Percentiles rank a stretch among this genome's conserved stretches.
Conservation (phyloP, 139 green algal species). For the Tetradesmus lagerheimii region DNA sequence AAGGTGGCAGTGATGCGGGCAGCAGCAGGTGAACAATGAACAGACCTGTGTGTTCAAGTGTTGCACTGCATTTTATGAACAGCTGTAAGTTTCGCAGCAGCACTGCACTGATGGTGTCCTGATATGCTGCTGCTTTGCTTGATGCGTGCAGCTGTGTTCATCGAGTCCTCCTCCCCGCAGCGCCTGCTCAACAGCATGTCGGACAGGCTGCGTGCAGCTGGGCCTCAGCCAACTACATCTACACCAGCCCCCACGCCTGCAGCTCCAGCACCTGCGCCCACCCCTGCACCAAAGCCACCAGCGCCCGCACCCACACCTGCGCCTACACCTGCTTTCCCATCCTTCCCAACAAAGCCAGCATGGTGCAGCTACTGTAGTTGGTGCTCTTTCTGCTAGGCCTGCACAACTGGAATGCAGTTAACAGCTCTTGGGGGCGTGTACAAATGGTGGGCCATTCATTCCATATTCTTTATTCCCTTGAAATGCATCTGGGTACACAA, state of each 20-base stretch:
- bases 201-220: slow-evolving; percentile 32
- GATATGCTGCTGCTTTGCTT: not conserved
- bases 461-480: too few relatives aligned
- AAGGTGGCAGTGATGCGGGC: slow-evolving; percentile 20
- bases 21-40: not conserved
- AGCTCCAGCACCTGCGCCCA: not conserved
- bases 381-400: slow-evolving; percentile 50
- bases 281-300: not conserved
- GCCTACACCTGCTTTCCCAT: slow-evolving; percentile 1
- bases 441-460: too few relatives aligned
- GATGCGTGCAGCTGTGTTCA: slow-evolving; percentile 30
- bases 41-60: too few relatives aligned
- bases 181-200: slow-evolving; percentile 50
- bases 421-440: too few relatives aligned
- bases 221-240: not conserved
- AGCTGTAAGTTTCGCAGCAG: too few relatives aligned
- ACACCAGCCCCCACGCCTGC: not conserved
- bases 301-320: not conserved
- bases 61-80: too few relatives aligned
- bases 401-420: not conserved
- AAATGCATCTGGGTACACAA: too few relatives aligned
- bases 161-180: slow-evolving; percentile 50
- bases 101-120: not conserved
- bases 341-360: slow-evolving; percentile 13
- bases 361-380: slow-evolving; percentile 53